These are phyloP conservation scores for Salinomyces thailandicus DNA, from an alignment of 2,329 filamentous ascomycete genomes.

Conservation along the genomic window DNA sequence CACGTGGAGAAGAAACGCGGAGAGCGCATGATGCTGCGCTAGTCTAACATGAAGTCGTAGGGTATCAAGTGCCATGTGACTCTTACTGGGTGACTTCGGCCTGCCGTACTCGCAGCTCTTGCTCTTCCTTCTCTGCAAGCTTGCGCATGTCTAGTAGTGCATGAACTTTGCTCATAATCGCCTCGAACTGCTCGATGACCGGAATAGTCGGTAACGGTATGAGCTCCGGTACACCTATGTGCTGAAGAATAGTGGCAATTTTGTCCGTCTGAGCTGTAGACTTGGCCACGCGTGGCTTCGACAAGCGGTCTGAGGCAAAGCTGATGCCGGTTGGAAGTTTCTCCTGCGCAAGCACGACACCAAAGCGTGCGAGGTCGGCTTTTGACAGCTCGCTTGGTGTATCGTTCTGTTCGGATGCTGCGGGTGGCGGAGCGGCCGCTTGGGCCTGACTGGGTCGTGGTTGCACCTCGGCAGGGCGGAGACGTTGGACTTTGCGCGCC, in stretches of 20 bases:
- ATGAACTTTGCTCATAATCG: slow-evolving; percentile 57
- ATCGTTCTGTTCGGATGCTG: slow-evolving; percentile 30
- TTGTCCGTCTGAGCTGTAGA: slow-evolving; percentile 64
- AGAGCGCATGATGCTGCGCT: no score
- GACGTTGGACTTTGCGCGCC: slow-evolving; percentile 66
- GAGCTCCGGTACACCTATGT: slow-evolving; percentile 59
- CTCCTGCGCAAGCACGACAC: slow-evolving; percentile 63
- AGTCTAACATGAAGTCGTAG: no score
- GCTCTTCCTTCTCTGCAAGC: slow-evolving; percentile 63
- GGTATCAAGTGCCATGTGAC: background rate
- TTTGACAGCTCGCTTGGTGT: slow-evolving; percentile 49
- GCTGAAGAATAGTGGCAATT: slow-evolving; percentile 60
- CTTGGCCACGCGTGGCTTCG: slow-evolving; percentile 68
- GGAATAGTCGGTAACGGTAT: slow-evolving; percentile 64
- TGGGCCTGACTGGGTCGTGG: slow-evolving; percentile 36
- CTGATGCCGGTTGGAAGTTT: slow-evolving; percentile 75
- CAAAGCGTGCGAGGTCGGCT: slow-evolving; percentile 70
- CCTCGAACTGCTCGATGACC: slow-evolving; percentile 62
- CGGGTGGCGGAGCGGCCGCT: slow-evolving; percentile 27
- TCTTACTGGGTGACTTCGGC: slow-evolving; percentile 22
- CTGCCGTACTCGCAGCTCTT: slow-evolving; percentile 50
- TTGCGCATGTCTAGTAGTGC: slow-evolving; percentile 63
- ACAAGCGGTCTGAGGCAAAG: slow-evolving; percentile 76
- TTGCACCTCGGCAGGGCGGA: slow-evolving; percentile 20
- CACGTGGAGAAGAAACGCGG: no score